Conservation (phyloP, 139 green algal species). For the Edaphochlamys debaryana region DNA sequence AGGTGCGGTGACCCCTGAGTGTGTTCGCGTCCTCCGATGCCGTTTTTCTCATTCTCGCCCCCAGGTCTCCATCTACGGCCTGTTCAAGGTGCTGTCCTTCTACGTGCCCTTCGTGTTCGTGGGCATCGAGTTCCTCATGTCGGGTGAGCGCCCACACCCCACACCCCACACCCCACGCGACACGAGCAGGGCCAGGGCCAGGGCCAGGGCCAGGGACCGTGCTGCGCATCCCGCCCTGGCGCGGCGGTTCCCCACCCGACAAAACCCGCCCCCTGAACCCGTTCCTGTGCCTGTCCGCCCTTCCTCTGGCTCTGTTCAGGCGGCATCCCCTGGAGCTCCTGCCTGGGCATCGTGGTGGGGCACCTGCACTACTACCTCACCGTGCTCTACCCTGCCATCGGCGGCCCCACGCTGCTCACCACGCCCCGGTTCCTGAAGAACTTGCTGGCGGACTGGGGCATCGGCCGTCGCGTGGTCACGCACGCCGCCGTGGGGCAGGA, state of each 20-base stretch:
- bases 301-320: no score
- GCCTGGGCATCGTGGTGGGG: constrained; percentile 68
- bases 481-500: constrained; percentile 10
- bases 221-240: no score
- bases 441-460: constrained; percentile 34
- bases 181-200: no score
- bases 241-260: no score
- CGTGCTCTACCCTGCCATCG: constrained; percentile 23
- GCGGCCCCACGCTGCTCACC: constrained; percentile 17
- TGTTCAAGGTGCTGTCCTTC: constrained; percentile 74
- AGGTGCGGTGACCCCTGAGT: no score
- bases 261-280: no score
- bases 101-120: constrained; percentile 78
- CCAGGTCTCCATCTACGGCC: constrained; percentile 66
- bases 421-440: constrained; percentile 44
- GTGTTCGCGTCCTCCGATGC: no score
- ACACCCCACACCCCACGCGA: no score
- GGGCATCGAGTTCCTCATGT: constrained; percentile 63
- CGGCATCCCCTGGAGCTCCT: constrained; percentile 36
- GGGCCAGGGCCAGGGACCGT: no score
- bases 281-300: no score
- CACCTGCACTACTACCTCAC: constrained; percentile 71
- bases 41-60: no score
- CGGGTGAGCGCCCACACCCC: no score
- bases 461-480: constrained; percentile 1